Evolutionary conservation across 176 grass and related monocot genomes (phyloP).

Genomic region (Thalia dealbata): DNA sequence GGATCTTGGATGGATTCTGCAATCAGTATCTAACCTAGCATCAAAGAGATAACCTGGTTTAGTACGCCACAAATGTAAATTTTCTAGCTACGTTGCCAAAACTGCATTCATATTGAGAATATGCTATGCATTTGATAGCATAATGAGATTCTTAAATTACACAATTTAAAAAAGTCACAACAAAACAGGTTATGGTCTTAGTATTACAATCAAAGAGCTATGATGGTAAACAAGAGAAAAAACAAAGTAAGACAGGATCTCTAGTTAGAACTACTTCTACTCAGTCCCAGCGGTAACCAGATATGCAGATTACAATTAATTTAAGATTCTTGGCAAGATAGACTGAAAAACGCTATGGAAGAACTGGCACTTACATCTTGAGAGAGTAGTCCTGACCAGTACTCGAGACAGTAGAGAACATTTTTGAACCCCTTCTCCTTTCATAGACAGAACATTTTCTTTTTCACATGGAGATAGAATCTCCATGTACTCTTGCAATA

Average conservation of each 20-base stretch:
- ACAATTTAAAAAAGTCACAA: background rate
- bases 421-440: slow-evolving; percentile 44
- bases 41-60: slow-evolving; percentile 24
- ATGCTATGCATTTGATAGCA: background rate
- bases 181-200: background rate
- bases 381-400: slow-evolving; percentile 70
- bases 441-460: slow-evolving; percentile 40
- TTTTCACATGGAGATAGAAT: slow-evolving; percentile 68
- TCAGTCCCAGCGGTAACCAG: background rate
- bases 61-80: background rate
- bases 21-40: slow-evolving; percentile 74
- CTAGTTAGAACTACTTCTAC: background rate
- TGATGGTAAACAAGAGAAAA: background rate
- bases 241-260: background rate
- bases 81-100: background rate
- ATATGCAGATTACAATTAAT: background rate
- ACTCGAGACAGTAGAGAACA: slow-evolving; percentile 53
- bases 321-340: background rate
- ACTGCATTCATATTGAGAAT: background rate
- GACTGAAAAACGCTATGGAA: background rate
- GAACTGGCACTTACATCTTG: slow-evolving; percentile 63
- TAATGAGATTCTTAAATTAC: background rate
- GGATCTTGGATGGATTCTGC: slow-evolving; percentile 54
- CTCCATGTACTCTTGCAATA: slow-evolving; percentile 58
- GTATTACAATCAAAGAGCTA: background rate